Base-by-base conservation (phyloP, 129 eudicot species). In the Daucus carota region DNA sequence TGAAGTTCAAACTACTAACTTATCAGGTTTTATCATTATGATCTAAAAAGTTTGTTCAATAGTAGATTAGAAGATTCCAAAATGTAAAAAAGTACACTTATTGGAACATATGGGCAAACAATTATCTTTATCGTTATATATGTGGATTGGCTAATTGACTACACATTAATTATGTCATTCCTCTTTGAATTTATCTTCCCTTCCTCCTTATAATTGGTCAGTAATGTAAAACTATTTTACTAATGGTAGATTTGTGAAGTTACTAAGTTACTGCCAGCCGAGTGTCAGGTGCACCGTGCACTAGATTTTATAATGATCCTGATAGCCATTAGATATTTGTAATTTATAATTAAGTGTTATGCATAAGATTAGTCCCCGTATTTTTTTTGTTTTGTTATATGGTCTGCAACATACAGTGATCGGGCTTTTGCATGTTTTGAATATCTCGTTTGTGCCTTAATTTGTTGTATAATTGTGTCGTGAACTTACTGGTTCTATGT, bases 11-110 rank as follows among this genome's bases (percentile, higher is more conserved):
- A 76, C 75, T 36, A 15, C 79, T 52, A 5, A 82, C 60, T 59
- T 77, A 78, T 59, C 88, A 92, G 97, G 96, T 89, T 81, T 54
- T 73, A 66, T 46, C 63, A 67, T 50, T 16, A 24, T 1, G 43
- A 70, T 76, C 33, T 14, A 47, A 24, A 47, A 41, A 63, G 73
- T 73, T 77, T 44, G 79, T 57, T 82, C 45, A 46, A 72, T 70
- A 14, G 29, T 70, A 38, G 28, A n/a, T 70, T 14, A 38, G 18
- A 41, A n/a, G n/a, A n/a, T n/a, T n/a, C n/a, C n/a, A n/a, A n/a
- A n/a, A n/a, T n/a, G n/a, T n/a, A n/a, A n/a, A n/a, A n/a, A n/a
- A n/a, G n/a, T n/a, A n/a, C n/a, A n/a, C n/a, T n/a, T n/a, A n/a
- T n/a, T n/a, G 16, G 43, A 5, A 28, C 15, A 74, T 34, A 52